phyloP scores from a whole-genome alignment of 2,329 filamentous ascomycete species.

The Colletotrichum spinosum region DNA sequence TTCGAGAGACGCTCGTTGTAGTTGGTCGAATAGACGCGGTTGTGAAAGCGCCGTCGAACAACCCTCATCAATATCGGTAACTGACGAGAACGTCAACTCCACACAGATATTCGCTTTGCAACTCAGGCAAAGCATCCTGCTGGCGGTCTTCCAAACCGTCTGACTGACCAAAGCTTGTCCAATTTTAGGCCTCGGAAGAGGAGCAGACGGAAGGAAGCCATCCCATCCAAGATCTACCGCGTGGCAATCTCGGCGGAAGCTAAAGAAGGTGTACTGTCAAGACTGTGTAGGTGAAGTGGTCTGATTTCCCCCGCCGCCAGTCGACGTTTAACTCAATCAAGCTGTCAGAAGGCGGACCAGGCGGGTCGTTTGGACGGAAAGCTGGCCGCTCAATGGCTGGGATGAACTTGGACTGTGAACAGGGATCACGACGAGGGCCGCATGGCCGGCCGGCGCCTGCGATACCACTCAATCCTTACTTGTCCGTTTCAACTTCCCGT shows the following conservation, averaged over 20 bases:
- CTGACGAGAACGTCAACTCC: no score
- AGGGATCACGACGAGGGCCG: slow-evolving; percentile 5
- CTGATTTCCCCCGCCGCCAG: slow-evolving; percentile 31
- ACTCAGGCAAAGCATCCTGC: no score
- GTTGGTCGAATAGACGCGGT: no score
- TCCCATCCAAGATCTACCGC: slow-evolving; percentile 6
- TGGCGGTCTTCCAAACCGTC: no score
- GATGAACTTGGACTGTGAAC: not conserved
- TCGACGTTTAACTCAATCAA: not conserved
- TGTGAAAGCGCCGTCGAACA: no score
- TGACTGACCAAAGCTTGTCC: no score
- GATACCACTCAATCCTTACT: slow-evolving; percentile 20
- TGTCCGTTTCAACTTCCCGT: slow-evolving; percentile 23
- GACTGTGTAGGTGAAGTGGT: slow-evolving; percentile 15
- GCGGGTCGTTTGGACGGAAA: not conserved
- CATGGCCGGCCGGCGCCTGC: slow-evolving; percentile 36
- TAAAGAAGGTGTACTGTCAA: not conserved
- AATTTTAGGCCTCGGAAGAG: no score
- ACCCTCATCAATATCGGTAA: no score
- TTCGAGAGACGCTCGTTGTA: no score
- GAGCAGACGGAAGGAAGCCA: not conserved
- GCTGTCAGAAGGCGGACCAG: slow-evolving; percentile 13
- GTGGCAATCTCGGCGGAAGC: slow-evolving; percentile 18
- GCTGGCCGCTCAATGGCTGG: slow-evolving; percentile 21
- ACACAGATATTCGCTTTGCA: no score